Evolutionary conservation across 176 grass and related monocot species (phyloP).

Genomic region (Eragrostis nindensis): DNA sequence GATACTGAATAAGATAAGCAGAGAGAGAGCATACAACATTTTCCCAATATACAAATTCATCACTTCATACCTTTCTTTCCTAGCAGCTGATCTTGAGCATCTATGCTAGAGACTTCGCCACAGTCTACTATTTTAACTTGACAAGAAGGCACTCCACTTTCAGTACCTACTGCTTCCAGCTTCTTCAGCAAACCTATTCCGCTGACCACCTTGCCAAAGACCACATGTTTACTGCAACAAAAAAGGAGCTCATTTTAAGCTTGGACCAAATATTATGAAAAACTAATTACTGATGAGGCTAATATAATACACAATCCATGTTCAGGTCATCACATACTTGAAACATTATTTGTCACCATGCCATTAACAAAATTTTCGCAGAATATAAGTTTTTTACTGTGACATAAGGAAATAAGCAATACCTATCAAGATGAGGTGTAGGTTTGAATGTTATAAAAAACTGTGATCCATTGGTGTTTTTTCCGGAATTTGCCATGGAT

Average conservation of each 20-base stretch:
- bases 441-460: constrained; percentile 74
- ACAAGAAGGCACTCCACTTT: constrained; percentile 48
- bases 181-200: constrained; percentile 63
- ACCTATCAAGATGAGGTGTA: constrained; percentile 69
- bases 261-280: neutral
- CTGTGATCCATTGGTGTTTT: constrained; percentile 63
- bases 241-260: constrained; percentile 35
- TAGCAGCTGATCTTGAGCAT: constrained; percentile 42
- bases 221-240: constrained; percentile 76
- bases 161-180: constrained; percentile 57
- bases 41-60: constrained; percentile 19
- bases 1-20: constrained; percentile 27
- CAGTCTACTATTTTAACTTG: constrained; percentile 74
- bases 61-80: constrained; percentile 57
- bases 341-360: neutral
- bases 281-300: neutral
- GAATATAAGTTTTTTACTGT: neutral
- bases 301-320: neutral
- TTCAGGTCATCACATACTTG: neutral
- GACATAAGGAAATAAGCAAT: constrained; percentile 23
- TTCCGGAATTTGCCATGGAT: constrained; percentile 78
- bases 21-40: constrained; percentile 3
- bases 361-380: neutral
- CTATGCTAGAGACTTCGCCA: constrained; percentile 58
- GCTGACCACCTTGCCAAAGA: constrained; percentile 68